Percentiles rank a stretch among this genome's conserved stretches.
Evolutionary conservation across 1,284 basidiomycete genomes (phyloP).

Genomic region (Rhodotorula sp.): DNA sequence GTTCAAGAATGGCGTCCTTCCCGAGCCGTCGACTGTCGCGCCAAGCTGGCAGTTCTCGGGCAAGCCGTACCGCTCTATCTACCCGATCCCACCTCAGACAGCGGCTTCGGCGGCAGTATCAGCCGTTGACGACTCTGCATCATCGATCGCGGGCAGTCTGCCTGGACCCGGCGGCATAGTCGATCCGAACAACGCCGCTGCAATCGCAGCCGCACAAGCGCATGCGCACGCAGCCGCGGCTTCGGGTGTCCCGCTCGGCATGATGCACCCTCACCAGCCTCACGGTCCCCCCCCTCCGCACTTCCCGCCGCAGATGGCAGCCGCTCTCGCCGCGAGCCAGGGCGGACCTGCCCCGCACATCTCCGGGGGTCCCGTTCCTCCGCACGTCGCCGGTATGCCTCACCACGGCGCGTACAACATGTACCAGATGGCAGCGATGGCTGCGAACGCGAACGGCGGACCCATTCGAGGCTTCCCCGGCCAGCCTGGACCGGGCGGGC

Average conservation of each 20-base stretch:
- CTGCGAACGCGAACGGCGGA: too few relatives aligned
- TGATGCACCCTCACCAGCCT: not conserved
- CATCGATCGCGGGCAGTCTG: not conserved
- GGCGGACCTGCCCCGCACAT: too few relatives aligned
- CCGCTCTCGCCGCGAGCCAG: too few relatives aligned
- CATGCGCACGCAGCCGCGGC: not conserved
- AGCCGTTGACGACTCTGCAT: constrained; percentile 1
- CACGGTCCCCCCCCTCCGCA: too few relatives aligned
- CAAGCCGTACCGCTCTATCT: constrained; percentile 42
- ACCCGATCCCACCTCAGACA: constrained; percentile 17
- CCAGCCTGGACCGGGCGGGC: not conserved
- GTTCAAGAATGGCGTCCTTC: constrained; percentile 38
- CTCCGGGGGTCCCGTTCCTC: too few relatives aligned
- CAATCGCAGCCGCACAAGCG: constrained; percentile 1
- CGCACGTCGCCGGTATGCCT: too few relatives aligned
- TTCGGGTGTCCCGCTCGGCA: not conserved
- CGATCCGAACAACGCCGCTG: constrained; percentile 1
- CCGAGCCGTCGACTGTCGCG: constrained; percentile 19
- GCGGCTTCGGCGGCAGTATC: not conserved
- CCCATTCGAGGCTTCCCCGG: not conserved
- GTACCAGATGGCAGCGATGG: too few relatives aligned
- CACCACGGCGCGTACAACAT: too few relatives aligned
- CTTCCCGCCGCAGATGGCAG: not conserved
- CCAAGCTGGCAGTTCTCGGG: constrained; percentile 42
- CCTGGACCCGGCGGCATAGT: not conserved